These are phyloP conservation scores for Xerocomellus intermedius DNA, from an alignment of 768 basidiomycete species.

Conservation along the genomic window DNA sequence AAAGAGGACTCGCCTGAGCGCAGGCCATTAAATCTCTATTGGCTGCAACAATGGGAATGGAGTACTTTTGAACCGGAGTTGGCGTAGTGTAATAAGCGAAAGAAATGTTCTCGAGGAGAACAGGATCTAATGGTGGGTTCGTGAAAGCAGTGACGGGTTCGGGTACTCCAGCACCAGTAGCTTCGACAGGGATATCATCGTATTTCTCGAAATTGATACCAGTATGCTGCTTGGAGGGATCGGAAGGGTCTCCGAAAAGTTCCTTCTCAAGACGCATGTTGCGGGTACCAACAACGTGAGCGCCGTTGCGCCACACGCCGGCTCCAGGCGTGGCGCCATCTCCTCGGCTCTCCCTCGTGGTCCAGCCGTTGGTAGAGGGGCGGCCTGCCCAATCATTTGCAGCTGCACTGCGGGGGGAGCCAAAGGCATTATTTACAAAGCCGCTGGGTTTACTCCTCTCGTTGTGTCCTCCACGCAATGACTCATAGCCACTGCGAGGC, in stretches of 20 bases:
- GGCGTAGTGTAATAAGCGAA: constrained; percentile 92
- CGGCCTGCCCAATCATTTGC: constrained; percentile 42
- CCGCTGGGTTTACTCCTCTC: constrained; percentile 38
- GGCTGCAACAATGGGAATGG: constrained; percentile 93
- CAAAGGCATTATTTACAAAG: constrained; percentile 40
- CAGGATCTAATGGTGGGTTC: constrained; percentile 84
- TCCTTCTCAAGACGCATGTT: constrained; percentile 94
- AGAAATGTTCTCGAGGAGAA: constrained; percentile 92
- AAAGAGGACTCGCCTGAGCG: constrained; percentile 62
- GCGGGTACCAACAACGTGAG: constrained; percentile 78
- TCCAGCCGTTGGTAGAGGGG: constrained; percentile 40
- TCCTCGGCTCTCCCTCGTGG: constrained; percentile 30
- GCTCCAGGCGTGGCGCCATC: constrained; percentile 40
- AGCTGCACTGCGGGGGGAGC: constrained; percentile 35
- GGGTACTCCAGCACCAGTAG: constrained; percentile 95
- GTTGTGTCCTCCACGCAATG: constrained; percentile 41
- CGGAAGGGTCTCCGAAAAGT: constrained; percentile 86
- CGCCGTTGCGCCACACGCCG: constrained; percentile 88
- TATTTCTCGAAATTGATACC: constrained; percentile 99
- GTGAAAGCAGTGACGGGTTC: constrained; percentile 89
- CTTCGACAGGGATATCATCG: constrained; percentile 99
- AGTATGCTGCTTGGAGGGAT: constrained; percentile 87
- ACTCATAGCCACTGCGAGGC: constrained; percentile 49
- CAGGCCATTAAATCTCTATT: constrained; percentile 93
- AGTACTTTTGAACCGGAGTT: constrained; percentile 99